Percentiles rank a stretch among this genome's conserved stretches.
Evolutionary conservation across 257 asterid species (phyloP).

Genomic region (Cruciata laevipes): DNA sequence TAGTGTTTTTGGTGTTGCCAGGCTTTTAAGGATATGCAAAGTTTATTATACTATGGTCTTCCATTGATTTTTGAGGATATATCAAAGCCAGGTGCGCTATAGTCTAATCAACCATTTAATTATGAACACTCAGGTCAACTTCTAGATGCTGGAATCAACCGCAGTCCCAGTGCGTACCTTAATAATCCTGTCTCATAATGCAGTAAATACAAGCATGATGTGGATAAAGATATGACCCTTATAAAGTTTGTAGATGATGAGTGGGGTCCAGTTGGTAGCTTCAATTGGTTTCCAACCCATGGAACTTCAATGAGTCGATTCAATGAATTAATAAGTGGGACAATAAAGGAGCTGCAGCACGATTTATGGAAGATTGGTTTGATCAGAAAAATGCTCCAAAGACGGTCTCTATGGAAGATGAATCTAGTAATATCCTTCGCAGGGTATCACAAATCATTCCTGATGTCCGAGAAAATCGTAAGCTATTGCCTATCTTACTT

Average conservation of each 20-base stretch:
- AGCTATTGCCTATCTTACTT: constrained; percentile 37
- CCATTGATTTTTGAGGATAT: neutral
- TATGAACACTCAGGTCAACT: constrained; percentile 65
- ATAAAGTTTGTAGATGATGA: constrained; percentile 81
- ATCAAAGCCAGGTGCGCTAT: neutral
- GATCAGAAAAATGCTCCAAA: constrained; percentile 38
- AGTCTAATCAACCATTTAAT: constrained; percentile 16
- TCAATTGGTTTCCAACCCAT: constrained; percentile 98
- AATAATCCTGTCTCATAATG: constrained; percentile 87
- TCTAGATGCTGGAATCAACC: constrained; percentile 81
- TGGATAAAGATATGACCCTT: constrained; percentile 91
- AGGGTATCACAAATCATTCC: constrained; percentile 86
- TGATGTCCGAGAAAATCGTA: constrained; percentile 66
- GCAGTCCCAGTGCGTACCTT: constrained; percentile 97
- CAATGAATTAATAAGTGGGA: constrained; percentile 88
- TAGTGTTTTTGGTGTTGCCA: neutral
- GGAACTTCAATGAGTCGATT: constrained; percentile 99
- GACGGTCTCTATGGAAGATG: constrained; percentile 20
- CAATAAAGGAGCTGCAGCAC: constrained; percentile 98
- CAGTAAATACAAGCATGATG: constrained; percentile 67
- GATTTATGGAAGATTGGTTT: constrained; percentile 99
- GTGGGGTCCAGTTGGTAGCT: constrained; percentile 99
- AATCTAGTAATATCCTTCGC: constrained; percentile 37
- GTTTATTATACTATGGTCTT: neutral
- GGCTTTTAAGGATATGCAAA: neutral